These are phyloP conservation scores for Neurospora terricola DNA, from an alignment of 495 filamentous ascomycete genomes.

Conservation along the genomic window DNA sequence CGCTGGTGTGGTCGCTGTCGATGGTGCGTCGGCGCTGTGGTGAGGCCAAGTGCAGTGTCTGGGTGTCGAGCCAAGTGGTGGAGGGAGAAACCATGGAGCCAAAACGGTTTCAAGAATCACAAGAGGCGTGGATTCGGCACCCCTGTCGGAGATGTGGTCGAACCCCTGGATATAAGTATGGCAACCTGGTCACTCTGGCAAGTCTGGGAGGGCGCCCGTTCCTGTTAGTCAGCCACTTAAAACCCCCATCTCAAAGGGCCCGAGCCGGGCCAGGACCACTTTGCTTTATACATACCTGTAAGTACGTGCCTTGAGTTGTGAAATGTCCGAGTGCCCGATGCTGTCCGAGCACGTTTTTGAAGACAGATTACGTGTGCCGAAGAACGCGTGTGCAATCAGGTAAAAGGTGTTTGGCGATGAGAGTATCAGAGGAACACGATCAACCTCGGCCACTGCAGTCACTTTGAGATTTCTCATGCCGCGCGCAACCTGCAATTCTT, in stretches of 20 bases:
- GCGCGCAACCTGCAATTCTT: not conserved
- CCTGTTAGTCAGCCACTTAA: not conserved
- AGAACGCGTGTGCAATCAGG: not conserved
- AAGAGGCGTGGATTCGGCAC: conserved; percentile 4
- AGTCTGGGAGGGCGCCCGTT: not conserved
- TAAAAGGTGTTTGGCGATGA: not conserved
- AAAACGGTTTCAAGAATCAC: conserved; percentile 18
- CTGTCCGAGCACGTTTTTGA: not conserved
- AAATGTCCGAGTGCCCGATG: not conserved
- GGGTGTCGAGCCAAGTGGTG: conserved; percentile 1
- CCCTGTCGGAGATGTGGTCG: conserved; percentile 12
- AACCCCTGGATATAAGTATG: conserved; percentile 7
- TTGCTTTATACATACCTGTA: not conserved
- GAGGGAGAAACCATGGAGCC: not conserved
- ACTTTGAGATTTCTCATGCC: not conserved
- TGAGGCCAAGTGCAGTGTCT: conserved; percentile 6
- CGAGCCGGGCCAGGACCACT: not conserved
- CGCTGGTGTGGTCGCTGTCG: not conserved
- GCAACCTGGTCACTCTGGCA: not conserved
- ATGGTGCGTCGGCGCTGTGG: not conserved
- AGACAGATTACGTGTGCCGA: not conserved
- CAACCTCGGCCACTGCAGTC: not conserved
- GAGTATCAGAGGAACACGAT: not conserved
- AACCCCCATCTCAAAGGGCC: not conserved
- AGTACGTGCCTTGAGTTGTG: not conserved